These are phyloP conservation scores for Lentinula edodes DNA, from an alignment of 768 basidiomycete species.

Conservation along the genomic window DNA sequence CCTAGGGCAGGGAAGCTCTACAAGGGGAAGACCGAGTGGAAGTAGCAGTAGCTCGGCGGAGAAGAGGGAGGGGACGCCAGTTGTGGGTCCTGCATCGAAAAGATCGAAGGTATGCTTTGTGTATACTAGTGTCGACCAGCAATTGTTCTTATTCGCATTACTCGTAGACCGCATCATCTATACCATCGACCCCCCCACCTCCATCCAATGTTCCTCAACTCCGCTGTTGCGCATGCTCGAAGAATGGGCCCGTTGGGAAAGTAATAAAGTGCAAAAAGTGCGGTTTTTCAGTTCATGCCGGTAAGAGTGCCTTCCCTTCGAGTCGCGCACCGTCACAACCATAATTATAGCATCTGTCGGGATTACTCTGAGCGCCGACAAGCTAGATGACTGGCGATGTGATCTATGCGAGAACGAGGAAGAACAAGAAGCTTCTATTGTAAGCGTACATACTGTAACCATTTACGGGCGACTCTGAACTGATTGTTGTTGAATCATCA, in stretches of 20 bases:
- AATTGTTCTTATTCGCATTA: constrained; percentile 7
- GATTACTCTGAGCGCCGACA: constrained; percentile 54
- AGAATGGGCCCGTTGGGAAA: constrained; percentile 68
- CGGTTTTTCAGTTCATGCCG: constrained; percentile 73
- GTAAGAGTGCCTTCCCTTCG: constrained; percentile 31
- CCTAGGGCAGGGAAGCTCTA: neutral
- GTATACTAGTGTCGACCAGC: constrained; percentile 7
- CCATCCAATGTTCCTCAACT: constrained; percentile 48
- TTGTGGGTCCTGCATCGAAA: constrained; percentile 50
- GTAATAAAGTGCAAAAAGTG: constrained; percentile 83
- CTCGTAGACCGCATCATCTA: constrained; percentile 42
- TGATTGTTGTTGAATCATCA: constrained; percentile 24
- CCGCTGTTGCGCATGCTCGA: constrained; percentile 71
- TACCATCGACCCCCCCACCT: constrained; percentile 64
- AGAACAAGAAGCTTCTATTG: constrained; percentile 75
- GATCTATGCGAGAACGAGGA: constrained; percentile 86
- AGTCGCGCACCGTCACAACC: constrained; percentile 4
- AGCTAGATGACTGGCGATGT: constrained; percentile 76
- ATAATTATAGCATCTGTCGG: constrained; percentile 55
- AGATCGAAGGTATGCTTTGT: constrained; percentile 48
- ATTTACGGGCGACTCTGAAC: neutral
- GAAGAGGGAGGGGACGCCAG: constrained; percentile 58
- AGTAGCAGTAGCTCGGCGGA: constrained; percentile 19
- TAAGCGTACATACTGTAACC: constrained; percentile 27
- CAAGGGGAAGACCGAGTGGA: constrained; percentile 21